Percentiles rank a stretch among this genome's conserved stretches.
Evolutionary conservation across 148 eudicot species (phyloP).

Genomic region (Hydrangea macrophylla): DNA sequence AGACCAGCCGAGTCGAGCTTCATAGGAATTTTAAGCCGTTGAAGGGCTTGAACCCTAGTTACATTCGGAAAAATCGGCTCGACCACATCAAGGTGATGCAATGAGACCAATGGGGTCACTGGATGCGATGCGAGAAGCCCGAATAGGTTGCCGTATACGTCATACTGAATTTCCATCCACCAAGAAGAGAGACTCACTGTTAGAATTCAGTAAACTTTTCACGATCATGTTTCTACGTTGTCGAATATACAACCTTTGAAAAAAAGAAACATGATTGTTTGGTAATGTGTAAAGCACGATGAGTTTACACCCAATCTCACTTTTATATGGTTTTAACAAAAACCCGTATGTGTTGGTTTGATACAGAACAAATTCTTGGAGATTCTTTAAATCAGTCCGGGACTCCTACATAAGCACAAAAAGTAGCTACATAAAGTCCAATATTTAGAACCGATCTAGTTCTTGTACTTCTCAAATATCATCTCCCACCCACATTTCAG

Average conservation of each 20-base stretch:
- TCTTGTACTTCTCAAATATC: no score
- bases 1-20: slow-evolving; percentile 52
- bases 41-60: slow-evolving; percentile 42
- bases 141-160: slow-evolving; percentile 56
- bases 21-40: slow-evolving; percentile 43
- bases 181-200: slow-evolving; percentile 16
- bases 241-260: background rate
- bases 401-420: no score
- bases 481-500: no score
- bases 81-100: slow-evolving; percentile 61
- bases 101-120: slow-evolving; percentile 44
- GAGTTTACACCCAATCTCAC: no score
- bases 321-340: no score
- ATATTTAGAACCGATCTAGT: no score
- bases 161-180: slow-evolving; percentile 39
- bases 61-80: slow-evolving; percentile 58
- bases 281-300: no score
- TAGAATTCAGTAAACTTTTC: slow-evolving; percentile 1
- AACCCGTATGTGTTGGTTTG: no score
- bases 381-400: no score
- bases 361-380: no score
- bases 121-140: slow-evolving; percentile 62
- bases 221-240: background rate
- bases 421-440: no score
- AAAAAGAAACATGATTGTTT: no score